Evolutionary conservation across 2,329 filamentous ascomycete species (phyloP).

Genomic region (Celoporthe dispersa): DNA sequence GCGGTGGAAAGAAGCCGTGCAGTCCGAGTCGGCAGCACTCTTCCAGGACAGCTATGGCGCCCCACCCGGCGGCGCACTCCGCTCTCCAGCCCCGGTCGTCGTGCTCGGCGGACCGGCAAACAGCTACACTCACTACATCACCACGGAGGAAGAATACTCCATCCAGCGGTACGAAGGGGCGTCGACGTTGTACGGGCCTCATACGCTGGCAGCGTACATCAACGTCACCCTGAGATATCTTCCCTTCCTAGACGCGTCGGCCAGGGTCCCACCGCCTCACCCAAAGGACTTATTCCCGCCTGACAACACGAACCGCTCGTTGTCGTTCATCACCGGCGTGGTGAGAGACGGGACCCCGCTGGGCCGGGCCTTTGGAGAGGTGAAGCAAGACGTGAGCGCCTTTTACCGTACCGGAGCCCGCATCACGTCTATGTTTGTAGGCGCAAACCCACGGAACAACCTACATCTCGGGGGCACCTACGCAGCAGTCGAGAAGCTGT

Average conservation of each 20-base stretch:
- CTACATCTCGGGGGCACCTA: conserved; percentile 79
- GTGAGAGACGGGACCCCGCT: conserved; percentile 70
- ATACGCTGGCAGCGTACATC: conserved; percentile 85
- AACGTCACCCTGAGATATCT: conserved; percentile 75
- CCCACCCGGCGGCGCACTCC: conserved; percentile 31
- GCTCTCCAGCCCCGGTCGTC: conserved; percentile 60
- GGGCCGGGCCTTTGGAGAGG: conserved; percentile 71
- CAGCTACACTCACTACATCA: conserved; percentile 83
- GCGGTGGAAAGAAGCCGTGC: conserved; percentile 78
- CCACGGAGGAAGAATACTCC: conserved; percentile 78
- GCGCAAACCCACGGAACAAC: conserved; percentile 89
- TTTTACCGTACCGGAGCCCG: conserved; percentile 64
- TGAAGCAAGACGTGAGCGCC: conserved; percentile 57
- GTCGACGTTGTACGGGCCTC: conserved; percentile 82
- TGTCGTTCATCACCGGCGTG: conserved; percentile 80
- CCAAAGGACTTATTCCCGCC: conserved; percentile 67
- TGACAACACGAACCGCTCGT: conserved; percentile 73
- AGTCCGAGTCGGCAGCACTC: conserved; percentile 51
- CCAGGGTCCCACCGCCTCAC: conserved; percentile 42
- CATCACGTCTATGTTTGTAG: conserved; percentile 74
- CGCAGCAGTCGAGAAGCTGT: conserved; percentile 71
- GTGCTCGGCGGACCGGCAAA: conserved; percentile 90
- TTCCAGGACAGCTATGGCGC: conserved; percentile 51
- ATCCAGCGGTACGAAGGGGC: conserved; percentile 91
- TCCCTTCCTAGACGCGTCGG: conserved; percentile 62